These are phyloP conservation scores for Vachellia collinsii DNA, from an alignment of 306 rosid genomes.

Conservation along the genomic window DNA sequence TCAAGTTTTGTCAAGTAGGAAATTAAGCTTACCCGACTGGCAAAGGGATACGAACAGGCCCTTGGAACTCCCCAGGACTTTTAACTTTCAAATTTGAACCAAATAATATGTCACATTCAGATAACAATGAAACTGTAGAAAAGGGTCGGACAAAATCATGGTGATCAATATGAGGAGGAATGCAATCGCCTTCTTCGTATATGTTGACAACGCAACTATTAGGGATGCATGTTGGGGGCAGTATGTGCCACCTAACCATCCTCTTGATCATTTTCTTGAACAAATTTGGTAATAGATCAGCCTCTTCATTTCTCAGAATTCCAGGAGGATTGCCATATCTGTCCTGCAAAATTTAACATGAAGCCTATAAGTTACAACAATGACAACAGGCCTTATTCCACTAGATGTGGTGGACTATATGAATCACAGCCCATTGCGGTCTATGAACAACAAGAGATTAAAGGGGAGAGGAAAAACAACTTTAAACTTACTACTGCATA, in stretches of 20 bases:
- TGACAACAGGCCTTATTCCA: neutral
- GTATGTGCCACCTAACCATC: conserved; percentile 52
- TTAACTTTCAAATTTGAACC: conserved; percentile 43
- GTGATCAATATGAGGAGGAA: conserved; percentile 74
- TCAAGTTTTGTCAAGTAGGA: neutral
- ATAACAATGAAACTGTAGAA: conserved; percentile 52
- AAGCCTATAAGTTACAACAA: neutral
- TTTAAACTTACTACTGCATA: conserved; percentile 52
- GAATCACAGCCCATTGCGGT: no score
- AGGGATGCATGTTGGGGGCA: conserved; percentile 56
- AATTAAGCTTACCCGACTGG: conserved; percentile 54
- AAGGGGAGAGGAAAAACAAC: neutral
- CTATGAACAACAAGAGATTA: neutral
- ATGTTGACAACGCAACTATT: conserved; percentile 77
- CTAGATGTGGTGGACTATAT: no score
- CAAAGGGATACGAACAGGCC: conserved; percentile 44
- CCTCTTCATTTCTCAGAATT: conserved; percentile 56
- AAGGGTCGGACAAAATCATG: conserved; percentile 64
- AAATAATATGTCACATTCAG: conserved; percentile 51
- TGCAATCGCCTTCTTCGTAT: conserved; percentile 69
- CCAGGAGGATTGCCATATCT: conserved; percentile 64
- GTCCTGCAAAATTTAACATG: conserved; percentile 48
- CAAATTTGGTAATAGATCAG: conserved; percentile 59
- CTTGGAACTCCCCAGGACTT: conserved; percentile 55
- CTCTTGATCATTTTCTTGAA: conserved; percentile 69